Evolutionary conservation across 331 rosid genomes (phyloP).

Genomic region (Quercus phellos): DNA sequence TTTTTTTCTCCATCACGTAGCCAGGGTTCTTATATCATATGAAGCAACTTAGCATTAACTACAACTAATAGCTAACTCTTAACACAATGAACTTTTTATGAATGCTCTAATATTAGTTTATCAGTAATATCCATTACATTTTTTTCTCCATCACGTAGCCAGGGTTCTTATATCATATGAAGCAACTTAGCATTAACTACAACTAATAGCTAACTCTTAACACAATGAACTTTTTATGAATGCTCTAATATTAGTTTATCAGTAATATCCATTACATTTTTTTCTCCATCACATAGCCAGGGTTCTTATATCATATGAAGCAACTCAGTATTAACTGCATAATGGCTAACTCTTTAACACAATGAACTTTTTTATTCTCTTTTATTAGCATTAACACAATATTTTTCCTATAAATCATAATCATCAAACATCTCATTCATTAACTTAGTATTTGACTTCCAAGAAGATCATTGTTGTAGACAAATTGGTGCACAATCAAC

Average conservation of each 20-base stretch:
- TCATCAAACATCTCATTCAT: neutral
- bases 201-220: neutral
- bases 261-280: neutral
- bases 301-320: neutral
- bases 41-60: neutral
- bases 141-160: neutral
- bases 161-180: neutral
- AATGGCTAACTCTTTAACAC: neutral
- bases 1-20: neutral
- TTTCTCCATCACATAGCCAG: neutral
- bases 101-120: neutral
- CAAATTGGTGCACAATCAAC: neutral
- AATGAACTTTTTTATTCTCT: neutral
- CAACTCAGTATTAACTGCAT: neutral
- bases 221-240: neutral
- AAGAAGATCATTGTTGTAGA: neutral
- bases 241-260: neutral
- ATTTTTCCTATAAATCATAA: neutral
- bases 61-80: neutral
- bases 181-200: neutral
- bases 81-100: neutral
- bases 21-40: neutral
- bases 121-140: neutral
- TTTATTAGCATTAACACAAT: neutral
- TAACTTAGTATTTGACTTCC: neutral